These are phyloP conservation scores for Chaetomiaceae sp. DNA, from an alignment of 2,329 filamentous ascomycete genomes.

Conservation along the genomic window DNA sequence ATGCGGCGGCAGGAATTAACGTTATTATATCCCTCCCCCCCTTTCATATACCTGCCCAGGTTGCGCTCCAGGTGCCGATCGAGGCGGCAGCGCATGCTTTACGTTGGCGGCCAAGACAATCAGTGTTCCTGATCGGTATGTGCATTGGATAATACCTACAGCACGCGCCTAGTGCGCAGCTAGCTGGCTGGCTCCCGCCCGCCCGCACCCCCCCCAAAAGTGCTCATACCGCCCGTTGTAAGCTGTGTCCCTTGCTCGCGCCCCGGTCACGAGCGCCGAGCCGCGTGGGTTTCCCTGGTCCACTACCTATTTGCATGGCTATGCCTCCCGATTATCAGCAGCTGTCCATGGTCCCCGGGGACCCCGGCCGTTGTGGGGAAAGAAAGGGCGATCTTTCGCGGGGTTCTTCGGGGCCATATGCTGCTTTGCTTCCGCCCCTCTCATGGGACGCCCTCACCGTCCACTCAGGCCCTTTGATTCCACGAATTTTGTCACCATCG, in stretches of 20 bases:
- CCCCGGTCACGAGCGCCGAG: constrained; percentile 1
- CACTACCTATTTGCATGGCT: neutral
- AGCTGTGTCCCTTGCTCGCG: constrained; percentile 2
- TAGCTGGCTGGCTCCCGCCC: neutral
- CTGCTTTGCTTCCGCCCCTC: neutral
- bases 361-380: constrained; percentile 5
- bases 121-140: constrained; percentile 1
- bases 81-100: neutral
- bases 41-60: no score
- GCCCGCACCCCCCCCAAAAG: neutral
- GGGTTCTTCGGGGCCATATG: constrained; percentile 2
- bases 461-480: neutral
- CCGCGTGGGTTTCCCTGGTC: neutral
- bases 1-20: no score
- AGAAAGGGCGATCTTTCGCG: constrained; percentile 10
- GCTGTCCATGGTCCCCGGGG: neutral
- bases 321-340: neutral
- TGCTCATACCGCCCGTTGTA: neutral
- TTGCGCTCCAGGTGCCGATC: neutral
- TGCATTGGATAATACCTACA: constrained; percentile 6
- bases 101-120: constrained; percentile 9
- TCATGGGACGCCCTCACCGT: neutral
- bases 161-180: neutral
- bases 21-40: neutral
- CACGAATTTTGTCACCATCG: no score